Percentiles rank a stretch among this genome's conserved stretches.
Conservation (phyloP, 164 flowering plant genomes). For the Echeveria elegans region DNA sequence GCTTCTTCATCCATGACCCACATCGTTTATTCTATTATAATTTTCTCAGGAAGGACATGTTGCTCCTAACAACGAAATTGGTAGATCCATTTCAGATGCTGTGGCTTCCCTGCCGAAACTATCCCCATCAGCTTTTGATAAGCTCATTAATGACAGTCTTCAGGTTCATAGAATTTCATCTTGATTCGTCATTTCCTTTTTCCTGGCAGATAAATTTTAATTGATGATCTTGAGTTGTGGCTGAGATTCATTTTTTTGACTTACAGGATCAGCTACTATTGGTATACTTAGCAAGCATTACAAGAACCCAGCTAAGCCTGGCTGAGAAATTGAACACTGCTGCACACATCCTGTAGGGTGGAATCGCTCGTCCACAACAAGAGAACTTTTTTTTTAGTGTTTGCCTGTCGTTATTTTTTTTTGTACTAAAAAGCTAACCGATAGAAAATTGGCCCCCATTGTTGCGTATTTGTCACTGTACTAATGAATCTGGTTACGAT, state of each 20-base stretch:
- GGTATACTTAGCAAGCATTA: slow-evolving; percentile 78
- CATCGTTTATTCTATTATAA: background rate
- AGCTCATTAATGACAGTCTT: slow-evolving; percentile 73
- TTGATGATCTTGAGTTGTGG: background rate
- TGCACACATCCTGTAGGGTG: slow-evolving; percentile 59
- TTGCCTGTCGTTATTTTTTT: background rate
- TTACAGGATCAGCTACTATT: slow-evolving; percentile 67
- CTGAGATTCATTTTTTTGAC: background rate
- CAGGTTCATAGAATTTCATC: slow-evolving; percentile 43
- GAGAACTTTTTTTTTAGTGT: background rate
- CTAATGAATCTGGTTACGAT: no score
- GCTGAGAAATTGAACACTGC: slow-evolving; percentile 99
- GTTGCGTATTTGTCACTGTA: background rate
- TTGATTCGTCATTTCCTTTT: background rate
- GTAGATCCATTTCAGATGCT: slow-evolving; percentile 60
- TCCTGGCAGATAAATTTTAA: background rate
- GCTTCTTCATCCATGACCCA: no score
- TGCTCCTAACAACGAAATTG: slow-evolving; percentile 64
- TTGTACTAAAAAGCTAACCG: background rate
- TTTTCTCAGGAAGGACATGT: slow-evolving; percentile 58
- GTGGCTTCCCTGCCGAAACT: slow-evolving; percentile 75
- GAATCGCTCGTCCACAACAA: background rate
- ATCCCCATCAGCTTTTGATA: slow-evolving; percentile 65
- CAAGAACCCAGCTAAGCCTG: slow-evolving; percentile 78
- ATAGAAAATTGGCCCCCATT: background rate